Base-by-base conservation (phyloP, 768 basidiomycete species). In the Naganishia friedmannii region DNA sequence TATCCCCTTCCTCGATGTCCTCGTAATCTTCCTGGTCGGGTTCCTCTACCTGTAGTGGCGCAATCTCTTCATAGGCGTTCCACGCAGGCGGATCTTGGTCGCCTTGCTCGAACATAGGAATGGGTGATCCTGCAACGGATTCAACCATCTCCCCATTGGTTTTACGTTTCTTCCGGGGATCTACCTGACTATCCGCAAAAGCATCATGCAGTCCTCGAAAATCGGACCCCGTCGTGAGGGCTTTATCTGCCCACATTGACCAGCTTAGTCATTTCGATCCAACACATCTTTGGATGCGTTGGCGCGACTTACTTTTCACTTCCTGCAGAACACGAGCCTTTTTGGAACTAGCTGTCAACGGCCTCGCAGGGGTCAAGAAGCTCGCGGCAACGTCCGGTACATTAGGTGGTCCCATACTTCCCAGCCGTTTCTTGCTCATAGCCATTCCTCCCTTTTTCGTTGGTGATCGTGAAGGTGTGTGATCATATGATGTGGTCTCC, bases 201-300 rank as follows among this genome's bases (percentile, higher is more conserved):
- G 86, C 80, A 71, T 87, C 87, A 70, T 86, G 82, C 72, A 88
- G 87, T 8, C 86, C 86, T 21, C 84, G 84, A 34, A 87, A 81
- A 70, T 77, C 81, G 13, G 77, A 77, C 12, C 73, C 77, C 73
- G 83, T 73, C 67, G 81, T 71, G 34, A 81, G 58, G 67, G 23
- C 58, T 32, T 65, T 58, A 17, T 54, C 60, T 45, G 23, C 15
- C 6, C 48, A 51, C 6, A 13, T 29, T 26, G 5, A 28, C 12
- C 4, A 28, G 17, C n/a, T 21, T 26, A 13, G 60, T 63, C 42
- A 63, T 8, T 26, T 10, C 15, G 23, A n/a, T 7, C 3, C n/a
- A 23, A 51, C 21, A 21, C 21, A 28, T 34, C 2, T 15, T 48
- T 5, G 4, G 51, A 66, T 2, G 75, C n/a, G 56, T 83, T 82